Percentiles rank a stretch among this genome's conserved stretches.
phyloP scores from a whole-genome alignment of 805 yeast species.

The Vanderwaltozyma yarrowii region DNA sequence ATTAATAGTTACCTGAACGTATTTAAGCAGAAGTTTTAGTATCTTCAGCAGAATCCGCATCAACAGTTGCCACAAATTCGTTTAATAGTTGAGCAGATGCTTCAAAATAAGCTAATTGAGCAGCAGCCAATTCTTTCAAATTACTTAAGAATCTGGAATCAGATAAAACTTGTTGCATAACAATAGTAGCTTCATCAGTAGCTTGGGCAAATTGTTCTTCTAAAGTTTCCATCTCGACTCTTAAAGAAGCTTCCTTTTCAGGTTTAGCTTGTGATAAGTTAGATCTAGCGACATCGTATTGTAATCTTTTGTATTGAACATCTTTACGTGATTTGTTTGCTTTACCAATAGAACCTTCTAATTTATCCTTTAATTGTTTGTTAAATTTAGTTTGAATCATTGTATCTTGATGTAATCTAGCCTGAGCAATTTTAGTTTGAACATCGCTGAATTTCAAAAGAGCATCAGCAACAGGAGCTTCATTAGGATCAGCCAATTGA shows the following conservation, averaged over 20 bases:
- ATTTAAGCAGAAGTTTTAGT: background rate
- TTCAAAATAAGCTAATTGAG: slow-evolving; percentile 75
- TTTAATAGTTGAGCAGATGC: slow-evolving; percentile 59
- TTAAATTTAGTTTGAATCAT: slow-evolving; percentile 62
- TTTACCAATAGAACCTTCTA: slow-evolving; percentile 48
- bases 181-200: slow-evolving; percentile 75
- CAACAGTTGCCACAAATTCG: slow-evolving; percentile 29
- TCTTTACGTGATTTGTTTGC: slow-evolving; percentile 60
- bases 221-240: slow-evolving; percentile 69
- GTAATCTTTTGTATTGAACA: slow-evolving; percentile 69
- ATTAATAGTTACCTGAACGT: background rate
- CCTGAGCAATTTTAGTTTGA: slow-evolving; percentile 69
- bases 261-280: slow-evolving; percentile 40
- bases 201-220: slow-evolving; percentile 88
- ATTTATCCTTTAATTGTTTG: slow-evolving; percentile 49
- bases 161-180: slow-evolving; percentile 72
- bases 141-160: slow-evolving; percentile 59
- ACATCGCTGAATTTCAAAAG: slow-evolving; percentile 58
- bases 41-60: background rate
- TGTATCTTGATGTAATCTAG: slow-evolving; percentile 73
- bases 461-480: slow-evolving; percentile 48
- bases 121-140: slow-evolving; percentile 57
- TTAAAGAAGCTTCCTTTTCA: slow-evolving; percentile 60
- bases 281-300: slow-evolving; percentile 70
- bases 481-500: slow-evolving; percentile 25